Base-by-base conservation (phyloP, 495 filamentous ascomycete species). In the Penicillium bialowiezense region DNA sequence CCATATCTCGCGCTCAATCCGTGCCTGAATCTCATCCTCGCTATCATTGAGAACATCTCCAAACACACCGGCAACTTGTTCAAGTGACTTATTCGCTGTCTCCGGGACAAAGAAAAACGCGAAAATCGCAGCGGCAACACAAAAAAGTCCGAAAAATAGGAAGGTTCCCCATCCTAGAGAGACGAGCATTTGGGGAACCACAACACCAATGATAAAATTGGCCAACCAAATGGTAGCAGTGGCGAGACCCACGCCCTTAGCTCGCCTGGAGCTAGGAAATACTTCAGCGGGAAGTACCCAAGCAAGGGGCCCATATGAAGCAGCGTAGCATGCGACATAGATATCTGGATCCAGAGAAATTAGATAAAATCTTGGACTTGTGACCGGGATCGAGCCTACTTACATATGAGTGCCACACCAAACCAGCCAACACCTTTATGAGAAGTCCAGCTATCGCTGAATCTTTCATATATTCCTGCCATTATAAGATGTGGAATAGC, bases 281-380 rank as follows among this genome's bases (percentile, higher is more conserved):
- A 63, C 52, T 36, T 63, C 55, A 5, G 55, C 48, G n/a, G 59
- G 55, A 3, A 63, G 38, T 7, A 53, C 50, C 59, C 59, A 62
- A 1, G 45, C 51, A 8, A 62, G 43, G 7, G 55, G 55, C 2
- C 49, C 52, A 14, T 55, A 59, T 17, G 60, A 59, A 15, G 41
- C 24, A 6, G 49, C 50, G 33, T 63, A 63, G 2, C 43, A 17
- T 1, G 54, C 29, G 5, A 56, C 47, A 32, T 52, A 62, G 13
- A 51, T 41, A 37, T 55, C 52, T 55, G 24, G 2, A 31, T 55
- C 44, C 52, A 20, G 1, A 10, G 20, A 24, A 29, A 48, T 56
- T 17, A 51, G 52, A 17, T 20, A 17, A 14, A 9, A 15, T 7
- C 5, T 12, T 19, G 12, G 10, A 38, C 13, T 12, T 17, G 7